phyloP scores from a whole-genome alignment of 2,329 filamentous ascomycete genomes.

The Botrytis paeoniae region DNA sequence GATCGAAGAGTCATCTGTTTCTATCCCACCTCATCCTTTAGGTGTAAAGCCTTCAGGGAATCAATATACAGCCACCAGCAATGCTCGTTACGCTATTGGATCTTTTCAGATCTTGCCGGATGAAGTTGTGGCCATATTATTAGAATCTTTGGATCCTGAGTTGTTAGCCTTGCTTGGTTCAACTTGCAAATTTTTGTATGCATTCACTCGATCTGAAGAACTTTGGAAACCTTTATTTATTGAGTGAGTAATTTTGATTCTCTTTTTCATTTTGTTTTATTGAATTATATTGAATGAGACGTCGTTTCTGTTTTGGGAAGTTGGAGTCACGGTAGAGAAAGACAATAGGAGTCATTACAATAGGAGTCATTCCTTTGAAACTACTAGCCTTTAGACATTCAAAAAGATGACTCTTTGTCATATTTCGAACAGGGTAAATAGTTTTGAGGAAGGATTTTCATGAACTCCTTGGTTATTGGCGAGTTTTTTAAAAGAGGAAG shows the following conservation, averaged over 20 bases:
- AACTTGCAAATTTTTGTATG: conserved; percentile 83
- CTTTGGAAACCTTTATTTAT: conserved; percentile 85
- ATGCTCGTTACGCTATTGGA: conserved; percentile 66
- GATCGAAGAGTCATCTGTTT: conserved; percentile 45
- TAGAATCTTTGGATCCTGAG: conserved; percentile 69
- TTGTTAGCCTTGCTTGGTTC: conserved; percentile 65
- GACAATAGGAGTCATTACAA: conserved; percentile 2
- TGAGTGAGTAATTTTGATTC: conserved; percentile 60
- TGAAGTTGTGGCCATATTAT: conserved; percentile 70
- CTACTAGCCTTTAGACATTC: not conserved
- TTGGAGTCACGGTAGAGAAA: not conserved
- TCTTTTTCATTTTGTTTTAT: not conserved
- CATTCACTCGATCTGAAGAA: conserved; percentile 79
- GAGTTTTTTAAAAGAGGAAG: not conserved
- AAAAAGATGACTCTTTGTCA: not conserved
- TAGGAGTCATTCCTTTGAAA: conserved; percentile 3
- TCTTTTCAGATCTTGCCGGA: conserved; percentile 69
- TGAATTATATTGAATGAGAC: not conserved
- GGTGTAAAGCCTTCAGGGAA: conserved; percentile 87
- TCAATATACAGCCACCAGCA: conserved; percentile 62
- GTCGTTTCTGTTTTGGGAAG: not conserved
- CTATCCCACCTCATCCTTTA: conserved; percentile 75
- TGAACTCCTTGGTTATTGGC: not conserved
- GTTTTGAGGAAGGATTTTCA: not conserved
- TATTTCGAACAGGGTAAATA: not conserved